A percentile compares a stretch with the other conserved stretches of the same genome.
Conservation (phyloP, 2,329 filamentous ascomycete genomes). For the Clonostachys byssicola region DNA sequence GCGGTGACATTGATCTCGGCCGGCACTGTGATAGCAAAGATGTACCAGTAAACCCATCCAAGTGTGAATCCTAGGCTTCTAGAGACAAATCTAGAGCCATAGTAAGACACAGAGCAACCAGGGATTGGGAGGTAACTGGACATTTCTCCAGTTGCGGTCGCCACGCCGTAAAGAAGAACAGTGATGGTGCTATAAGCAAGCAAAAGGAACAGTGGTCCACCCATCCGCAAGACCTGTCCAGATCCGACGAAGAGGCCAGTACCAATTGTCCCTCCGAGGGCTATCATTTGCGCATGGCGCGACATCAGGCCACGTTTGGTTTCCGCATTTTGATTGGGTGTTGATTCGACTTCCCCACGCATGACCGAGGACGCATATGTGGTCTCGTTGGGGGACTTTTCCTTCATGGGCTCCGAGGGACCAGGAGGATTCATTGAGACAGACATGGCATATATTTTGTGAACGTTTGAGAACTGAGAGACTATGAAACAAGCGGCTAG, state of each 20-base stretch:
- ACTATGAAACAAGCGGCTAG: too few relatives aligned
- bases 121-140: slow-evolving; percentile 73
- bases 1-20: slow-evolving; percentile 70
- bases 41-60: slow-evolving; percentile 84
- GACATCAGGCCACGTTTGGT: slow-evolving; percentile 9
- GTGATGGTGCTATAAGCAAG: slow-evolving; percentile 69
- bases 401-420: too few relatives aligned
- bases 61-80: slow-evolving; percentile 71
- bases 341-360: too few relatives aligned
- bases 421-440: too few relatives aligned
- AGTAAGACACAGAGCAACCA: slow-evolving; percentile 67
- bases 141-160: slow-evolving; percentile 68
- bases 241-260: slow-evolving; percentile 70
- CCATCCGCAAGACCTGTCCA: slow-evolving; percentile 55
- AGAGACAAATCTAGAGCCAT: slow-evolving; percentile 71
- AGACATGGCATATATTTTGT: too few relatives aligned
- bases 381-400: too few relatives aligned
- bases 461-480: too few relatives aligned
- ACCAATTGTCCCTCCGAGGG: slow-evolving; percentile 63
- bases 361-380: too few relatives aligned
- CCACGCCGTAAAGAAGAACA: slow-evolving; percentile 70
- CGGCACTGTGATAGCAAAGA: slow-evolving; percentile 70
- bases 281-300: slow-evolving; percentile 44
- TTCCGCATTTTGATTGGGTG: too few relatives aligned
- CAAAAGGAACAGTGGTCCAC: slow-evolving; percentile 62